Percentiles rank a stretch among this genome's conserved stretches.
These are phyloP conservation scores for Chlorella ohadii DNA, from an alignment of 139 green algal species.

Conservation along the genomic window DNA sequence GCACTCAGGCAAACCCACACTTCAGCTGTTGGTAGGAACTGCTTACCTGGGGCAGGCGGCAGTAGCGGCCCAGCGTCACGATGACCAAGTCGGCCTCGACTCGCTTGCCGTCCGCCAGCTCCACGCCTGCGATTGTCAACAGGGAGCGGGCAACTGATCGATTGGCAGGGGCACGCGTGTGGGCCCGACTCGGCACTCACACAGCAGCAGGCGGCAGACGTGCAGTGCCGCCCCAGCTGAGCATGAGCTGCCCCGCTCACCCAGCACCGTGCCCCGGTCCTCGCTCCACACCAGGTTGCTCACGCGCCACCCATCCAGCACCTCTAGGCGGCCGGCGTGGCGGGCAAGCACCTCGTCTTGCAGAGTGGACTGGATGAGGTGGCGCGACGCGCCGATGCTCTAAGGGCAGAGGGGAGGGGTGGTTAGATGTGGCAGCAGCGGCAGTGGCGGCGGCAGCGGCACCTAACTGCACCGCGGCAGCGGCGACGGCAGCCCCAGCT, in stretches of 20 bases:
- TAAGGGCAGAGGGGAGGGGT: neutral
- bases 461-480: too few relatives aligned
- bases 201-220: too few relatives aligned
- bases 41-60: too few relatives aligned
- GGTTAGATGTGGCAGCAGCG: too few relatives aligned
- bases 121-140: slow-evolving; percentile 1
- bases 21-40: too few relatives aligned
- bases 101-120: neutral
- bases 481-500: too few relatives aligned
- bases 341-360: slow-evolving; percentile 11
- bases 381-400: neutral
- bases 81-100: slow-evolving; percentile 25
- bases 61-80: neutral
- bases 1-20: too few relatives aligned
- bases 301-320: neutral
- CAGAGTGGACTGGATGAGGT: slow-evolving; percentile 18
- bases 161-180: too few relatives aligned
- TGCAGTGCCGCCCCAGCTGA: too few relatives aligned
- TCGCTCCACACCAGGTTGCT: slow-evolving; percentile 13
- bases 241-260: neutral
- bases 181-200: too few relatives aligned
- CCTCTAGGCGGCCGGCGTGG: neutral
- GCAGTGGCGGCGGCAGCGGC: too few relatives aligned
- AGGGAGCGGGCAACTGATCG: too few relatives aligned
- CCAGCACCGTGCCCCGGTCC: neutral